Evolutionary conservation across 768 basidiomycete genomes (phyloP).

Genomic region (Peribolospora kevripleyi): DNA sequence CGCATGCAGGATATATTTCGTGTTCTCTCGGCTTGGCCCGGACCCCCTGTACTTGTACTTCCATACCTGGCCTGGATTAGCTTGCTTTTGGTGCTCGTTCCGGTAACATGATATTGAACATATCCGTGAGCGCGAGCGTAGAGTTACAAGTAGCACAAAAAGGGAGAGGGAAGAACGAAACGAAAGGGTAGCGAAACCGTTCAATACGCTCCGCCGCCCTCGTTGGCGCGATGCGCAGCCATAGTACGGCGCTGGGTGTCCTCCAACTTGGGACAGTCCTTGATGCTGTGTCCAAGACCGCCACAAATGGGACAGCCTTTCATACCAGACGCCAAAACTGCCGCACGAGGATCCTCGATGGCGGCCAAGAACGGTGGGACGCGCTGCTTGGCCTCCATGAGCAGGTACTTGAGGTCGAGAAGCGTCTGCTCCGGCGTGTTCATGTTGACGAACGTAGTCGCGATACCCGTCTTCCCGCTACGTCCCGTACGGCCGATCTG

Average conservation of each 20-base stretch:
- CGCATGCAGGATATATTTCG: no score
- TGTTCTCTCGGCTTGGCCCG: no score
- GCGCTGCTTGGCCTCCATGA: conserved; percentile 94
- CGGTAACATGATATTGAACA: conserved; percentile 31
- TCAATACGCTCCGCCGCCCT: conserved; percentile 5
- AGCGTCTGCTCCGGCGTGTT: conserved; percentile 88
- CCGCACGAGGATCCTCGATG: conserved; percentile 71
- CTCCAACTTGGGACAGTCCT: conserved; percentile 89
- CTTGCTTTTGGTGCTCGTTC: conserved; percentile 18
- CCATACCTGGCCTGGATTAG: no score
- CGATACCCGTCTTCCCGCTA: conserved; percentile 93
- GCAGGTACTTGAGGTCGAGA: conserved; percentile 80
- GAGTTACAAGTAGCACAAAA: conserved; percentile 7
- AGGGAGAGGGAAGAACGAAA: conserved; percentile 9
- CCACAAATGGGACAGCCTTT: conserved; percentile 92
- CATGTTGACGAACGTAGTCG: conserved; percentile 98
- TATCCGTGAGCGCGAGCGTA: neutral
- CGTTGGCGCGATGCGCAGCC: conserved; percentile 46
- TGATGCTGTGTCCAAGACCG: conserved; percentile 79
- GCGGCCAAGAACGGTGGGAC: conserved; percentile 78
- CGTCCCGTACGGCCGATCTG: conserved; percentile 96
- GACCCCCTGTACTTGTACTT: no score
- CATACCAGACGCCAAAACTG: conserved; percentile 40
- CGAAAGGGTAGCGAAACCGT: neutral
- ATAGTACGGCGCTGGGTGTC: conserved; percentile 74